These are phyloP conservation scores for Pontederia paniculata DNA, from an alignment of 176 grass and related monocot species.

Conservation along the genomic window DNA sequence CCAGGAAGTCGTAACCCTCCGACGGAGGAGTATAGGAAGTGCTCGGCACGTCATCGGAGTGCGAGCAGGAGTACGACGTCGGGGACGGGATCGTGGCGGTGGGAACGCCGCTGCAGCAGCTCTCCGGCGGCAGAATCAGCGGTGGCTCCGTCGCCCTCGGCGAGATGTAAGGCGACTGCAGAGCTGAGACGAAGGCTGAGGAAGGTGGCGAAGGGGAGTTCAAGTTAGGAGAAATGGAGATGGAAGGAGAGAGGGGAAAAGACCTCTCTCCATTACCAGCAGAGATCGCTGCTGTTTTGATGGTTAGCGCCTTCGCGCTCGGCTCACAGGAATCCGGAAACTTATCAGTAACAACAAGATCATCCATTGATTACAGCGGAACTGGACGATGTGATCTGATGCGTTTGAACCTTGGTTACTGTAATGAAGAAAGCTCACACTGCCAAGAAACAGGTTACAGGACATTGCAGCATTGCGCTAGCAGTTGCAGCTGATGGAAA, in stretches of 20 bases:
- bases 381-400: constrained; percentile 13
- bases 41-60: constrained; percentile 71
- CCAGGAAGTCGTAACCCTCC: constrained; percentile 59
- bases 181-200: constrained; percentile 86
- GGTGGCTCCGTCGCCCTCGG: constrained; percentile 54
- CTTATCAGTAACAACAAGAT: constrained; percentile 26
- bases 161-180: constrained; percentile 97
- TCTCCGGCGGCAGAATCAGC: background rate
- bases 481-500: background rate
- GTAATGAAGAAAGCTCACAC: background rate
- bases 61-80: constrained; percentile 45
- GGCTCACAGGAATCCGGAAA: constrained; percentile 32
- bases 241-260: constrained; percentile 66
- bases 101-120: background rate
- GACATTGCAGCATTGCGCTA: too few species aligned
- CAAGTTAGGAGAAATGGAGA: constrained; percentile 76
- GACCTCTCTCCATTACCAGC: constrained; percentile 37
- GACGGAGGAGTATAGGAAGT: constrained; percentile 77
- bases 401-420: background rate
- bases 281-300: constrained; percentile 41
- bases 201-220: constrained; percentile 92
- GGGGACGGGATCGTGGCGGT: constrained; percentile 30
- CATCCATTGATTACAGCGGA: constrained; percentile 50
- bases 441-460: too few species aligned
- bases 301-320: constrained; percentile 50